Conservation (phyloP, 306 rosid genomes). For the Prunus mongolica region DNA sequence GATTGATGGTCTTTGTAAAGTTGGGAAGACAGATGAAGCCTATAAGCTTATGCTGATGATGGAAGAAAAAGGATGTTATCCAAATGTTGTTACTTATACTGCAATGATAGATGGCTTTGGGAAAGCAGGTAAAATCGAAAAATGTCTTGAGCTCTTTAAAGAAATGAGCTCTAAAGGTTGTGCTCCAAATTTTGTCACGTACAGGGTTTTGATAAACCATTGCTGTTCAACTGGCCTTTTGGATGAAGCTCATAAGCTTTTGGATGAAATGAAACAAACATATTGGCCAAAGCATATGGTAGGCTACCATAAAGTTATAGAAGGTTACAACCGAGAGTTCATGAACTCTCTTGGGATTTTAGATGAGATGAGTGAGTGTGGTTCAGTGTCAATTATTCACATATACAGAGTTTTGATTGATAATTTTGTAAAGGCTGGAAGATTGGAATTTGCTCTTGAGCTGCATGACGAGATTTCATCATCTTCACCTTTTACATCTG, state of each 20-base stretch:
- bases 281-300: constrained; percentile 78
- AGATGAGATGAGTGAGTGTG: constrained; percentile 53
- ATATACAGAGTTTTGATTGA: constrained; percentile 62
- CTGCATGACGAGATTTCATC: constrained; percentile 70
- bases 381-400: constrained; percentile 51
- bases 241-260: constrained; percentile 71
- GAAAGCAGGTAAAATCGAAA: constrained; percentile 59
- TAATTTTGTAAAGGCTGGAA: constrained; percentile 72
- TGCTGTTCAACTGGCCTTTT: constrained; percentile 64
- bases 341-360: constrained; percentile 61
- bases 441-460: constrained; percentile 57
- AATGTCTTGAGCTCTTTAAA: constrained; percentile 63
- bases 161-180: constrained; percentile 81
- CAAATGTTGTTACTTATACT: constrained; percentile 85
- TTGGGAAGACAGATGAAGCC: constrained; percentile 75
- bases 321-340: constrained; percentile 72
- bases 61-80: constrained; percentile 76
- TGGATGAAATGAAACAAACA: constrained; percentile 82
- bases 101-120: constrained; percentile 91
- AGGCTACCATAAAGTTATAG: constrained; percentile 60
- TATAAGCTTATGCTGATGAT: constrained; percentile 77
- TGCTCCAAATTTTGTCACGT: constrained; percentile 84
- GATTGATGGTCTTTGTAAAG: constrained; percentile 83
- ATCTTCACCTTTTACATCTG: constrained; percentile 39
- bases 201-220: constrained; percentile 74